A percentile compares a stretch with the other conserved stretches of the same genome.
Evolutionary conservation across 73 alveolate species (phyloP).

Genomic region (Uronychia binucleata): DNA sequence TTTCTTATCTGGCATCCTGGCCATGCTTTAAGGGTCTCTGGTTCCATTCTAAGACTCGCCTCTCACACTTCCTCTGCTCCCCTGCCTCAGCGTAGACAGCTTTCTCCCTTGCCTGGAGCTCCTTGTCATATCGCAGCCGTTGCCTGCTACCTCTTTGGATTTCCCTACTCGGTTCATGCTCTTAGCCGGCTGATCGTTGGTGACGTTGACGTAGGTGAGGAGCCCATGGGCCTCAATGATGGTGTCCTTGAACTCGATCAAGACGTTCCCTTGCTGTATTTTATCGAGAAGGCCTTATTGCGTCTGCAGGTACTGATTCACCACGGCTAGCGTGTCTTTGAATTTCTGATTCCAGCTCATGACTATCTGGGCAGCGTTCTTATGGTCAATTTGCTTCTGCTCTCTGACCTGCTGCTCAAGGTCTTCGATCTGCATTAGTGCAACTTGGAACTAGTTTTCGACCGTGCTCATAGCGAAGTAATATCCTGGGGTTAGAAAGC

Average conservation of each 20-base stretch:
- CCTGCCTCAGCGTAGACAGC: too few species aligned
- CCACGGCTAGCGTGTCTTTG: background rate
- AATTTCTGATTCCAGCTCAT: background rate
- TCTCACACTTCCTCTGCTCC: too few species aligned
- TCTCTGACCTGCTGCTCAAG: background rate
- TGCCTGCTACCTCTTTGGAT: too few species aligned
- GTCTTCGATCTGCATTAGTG: background rate
- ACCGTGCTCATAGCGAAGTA: background rate
- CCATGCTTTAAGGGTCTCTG: too few species aligned
- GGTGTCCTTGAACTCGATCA: background rate
- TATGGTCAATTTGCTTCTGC: background rate
- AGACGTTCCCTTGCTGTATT: background rate
- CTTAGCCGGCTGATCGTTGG: background rate
- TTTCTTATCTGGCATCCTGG: too few species aligned
- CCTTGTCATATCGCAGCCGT: too few species aligned
- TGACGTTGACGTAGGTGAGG: background rate
- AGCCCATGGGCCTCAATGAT: background rate
- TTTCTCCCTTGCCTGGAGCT: too few species aligned
- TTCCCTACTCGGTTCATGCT: too few species aligned
- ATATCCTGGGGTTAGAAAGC: too few species aligned
- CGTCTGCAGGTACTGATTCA: background rate
- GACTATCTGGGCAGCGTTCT: background rate
- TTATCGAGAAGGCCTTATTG: background rate
- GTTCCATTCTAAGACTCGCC: too few species aligned
- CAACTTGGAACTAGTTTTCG: background rate